Base-by-base conservation (phyloP, 495 filamentous ascomycete genomes). In the Xylaria bambusicola region DNA sequence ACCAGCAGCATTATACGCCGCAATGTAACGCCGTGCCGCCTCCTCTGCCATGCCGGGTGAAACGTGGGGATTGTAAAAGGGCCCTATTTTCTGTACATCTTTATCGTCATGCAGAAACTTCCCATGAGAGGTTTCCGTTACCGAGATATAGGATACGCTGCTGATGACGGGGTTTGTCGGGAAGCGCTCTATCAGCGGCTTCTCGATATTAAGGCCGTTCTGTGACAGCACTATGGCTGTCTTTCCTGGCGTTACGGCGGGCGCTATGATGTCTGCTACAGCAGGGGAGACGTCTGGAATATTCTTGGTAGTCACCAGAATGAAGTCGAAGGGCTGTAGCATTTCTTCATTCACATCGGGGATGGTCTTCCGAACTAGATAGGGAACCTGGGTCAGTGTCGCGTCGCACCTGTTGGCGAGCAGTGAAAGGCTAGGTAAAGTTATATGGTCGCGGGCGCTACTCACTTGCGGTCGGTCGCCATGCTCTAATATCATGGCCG, bases 141-240 rank as follows among this genome's bases (percentile, higher is more conserved):
- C 70, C 41, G 78, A 77, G 48, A 81, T 82, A n/a, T 80, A 69
- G 13, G 71, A 73, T 18, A 88, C 76, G 4, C 82, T 80, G 2
- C 77, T 81, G 5, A 87, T 67, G 26, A 84, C 62, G 2, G 76
- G 67, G 52, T 82, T 88, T 0, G 57, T 17, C 0, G 84, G 83
- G 62, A 83, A 87, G 0, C 68, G 66, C 2, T 60, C 51, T 31
- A 81, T 59, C 13, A 87, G 60, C 0, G 84, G 85, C 3, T 73
- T 74, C 62, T 88, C 85, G 62, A 88, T 86, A 61, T 84, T 82
- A 12, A 88, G 72, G 1, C 85, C 86, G 60, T 88, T 88, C 65
- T 88, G 86, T 29, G 84, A 72, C 1, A 88, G 74, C 0, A 84
- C 72, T 41, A 88, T 81, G 4, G 71, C 69, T 1, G 84, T 81